Evolutionary conservation across 2,329 filamentous ascomycete genomes (phyloP).

Genomic region (Xylariaceae sp.): DNA sequence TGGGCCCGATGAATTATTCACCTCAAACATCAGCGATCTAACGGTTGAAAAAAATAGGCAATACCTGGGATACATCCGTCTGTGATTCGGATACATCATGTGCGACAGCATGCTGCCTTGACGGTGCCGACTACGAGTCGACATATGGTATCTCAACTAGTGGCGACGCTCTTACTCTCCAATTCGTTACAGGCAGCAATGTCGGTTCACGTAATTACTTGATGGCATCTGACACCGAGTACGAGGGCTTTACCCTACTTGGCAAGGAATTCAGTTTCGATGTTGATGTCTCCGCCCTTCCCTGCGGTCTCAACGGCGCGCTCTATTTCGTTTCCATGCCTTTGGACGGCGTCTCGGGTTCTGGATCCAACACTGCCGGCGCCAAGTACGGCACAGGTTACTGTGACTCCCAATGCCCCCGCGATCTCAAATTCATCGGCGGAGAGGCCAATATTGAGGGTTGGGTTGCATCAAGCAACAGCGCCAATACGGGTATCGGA

Average conservation of each 20-base stretch:
- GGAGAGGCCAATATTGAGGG: constrained; percentile 44
- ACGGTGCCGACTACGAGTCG: constrained; percentile 41
- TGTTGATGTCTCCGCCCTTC: constrained; percentile 55
- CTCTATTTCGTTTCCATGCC: constrained; percentile 55
- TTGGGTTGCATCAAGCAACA: constrained; percentile 42
- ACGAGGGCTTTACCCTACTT: constrained; percentile 54
- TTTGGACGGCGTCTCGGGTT: constrained; percentile 46
- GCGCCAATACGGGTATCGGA: constrained; percentile 45
- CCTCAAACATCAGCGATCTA: constrained; percentile 21
- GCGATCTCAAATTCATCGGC: constrained; percentile 48
- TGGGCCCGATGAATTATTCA: neutral
- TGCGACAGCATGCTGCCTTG: constrained; percentile 39
- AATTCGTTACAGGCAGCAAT: constrained; percentile 45
- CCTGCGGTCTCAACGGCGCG: constrained; percentile 59
- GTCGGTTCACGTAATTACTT: constrained; percentile 52
- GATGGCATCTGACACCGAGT: constrained; percentile 49
- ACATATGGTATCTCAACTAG: constrained; percentile 45
- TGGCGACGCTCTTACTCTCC: constrained; percentile 43
- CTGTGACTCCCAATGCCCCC: constrained; percentile 47
- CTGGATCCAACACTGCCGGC: constrained; percentile 40
- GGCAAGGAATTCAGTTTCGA: constrained; percentile 61
- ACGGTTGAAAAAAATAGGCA: constrained; percentile 32
- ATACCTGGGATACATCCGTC: constrained; percentile 31
- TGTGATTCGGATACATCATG: constrained; percentile 38
- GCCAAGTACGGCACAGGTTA: constrained; percentile 56